These are phyloP conservation scores for Fusarium dimerum DNA, from an alignment of 2,329 filamentous ascomycete species.

Conservation along the genomic window DNA sequence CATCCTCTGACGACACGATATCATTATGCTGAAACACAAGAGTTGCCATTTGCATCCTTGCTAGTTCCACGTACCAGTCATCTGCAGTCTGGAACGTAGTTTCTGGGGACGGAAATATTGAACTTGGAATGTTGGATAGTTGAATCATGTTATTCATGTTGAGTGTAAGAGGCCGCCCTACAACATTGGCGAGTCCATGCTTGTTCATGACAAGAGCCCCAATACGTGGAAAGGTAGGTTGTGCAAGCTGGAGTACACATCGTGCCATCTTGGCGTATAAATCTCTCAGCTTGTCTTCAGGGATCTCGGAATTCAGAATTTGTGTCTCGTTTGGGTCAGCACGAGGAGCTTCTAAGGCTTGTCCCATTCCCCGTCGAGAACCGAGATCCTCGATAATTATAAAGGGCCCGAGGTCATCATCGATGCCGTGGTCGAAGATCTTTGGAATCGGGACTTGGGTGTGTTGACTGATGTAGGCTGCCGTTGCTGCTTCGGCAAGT, in stretches of 20 bases:
- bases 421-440: constrained; percentile 21
- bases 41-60: constrained; percentile 42
- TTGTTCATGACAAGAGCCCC: constrained; percentile 36
- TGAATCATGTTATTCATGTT: constrained; percentile 45
- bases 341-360: constrained; percentile 18
- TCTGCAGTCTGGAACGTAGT: constrained; percentile 32
- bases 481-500: constrained; percentile 24
- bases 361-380: constrained; percentile 18
- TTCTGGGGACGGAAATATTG: constrained; percentile 21
- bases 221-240: constrained; percentile 37
- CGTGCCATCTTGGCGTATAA: constrained; percentile 41
- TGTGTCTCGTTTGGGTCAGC: constrained; percentile 19
- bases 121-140: constrained; percentile 26
- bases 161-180: constrained; percentile 38
- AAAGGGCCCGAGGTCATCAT: constrained; percentile 23
- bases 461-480: constrained; percentile 11
- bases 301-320: constrained; percentile 27
- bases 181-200: constrained; percentile 30
- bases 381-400: constrained; percentile 25
- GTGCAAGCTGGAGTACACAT: constrained; percentile 42
- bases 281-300: constrained; percentile 31
- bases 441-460: constrained; percentile 29
- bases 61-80: constrained; percentile 40
- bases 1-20: constrained; percentile 36
- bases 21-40: constrained; percentile 46